Conservation (phyloP, 257 asterid species). For the Verbena officinalis region DNA sequence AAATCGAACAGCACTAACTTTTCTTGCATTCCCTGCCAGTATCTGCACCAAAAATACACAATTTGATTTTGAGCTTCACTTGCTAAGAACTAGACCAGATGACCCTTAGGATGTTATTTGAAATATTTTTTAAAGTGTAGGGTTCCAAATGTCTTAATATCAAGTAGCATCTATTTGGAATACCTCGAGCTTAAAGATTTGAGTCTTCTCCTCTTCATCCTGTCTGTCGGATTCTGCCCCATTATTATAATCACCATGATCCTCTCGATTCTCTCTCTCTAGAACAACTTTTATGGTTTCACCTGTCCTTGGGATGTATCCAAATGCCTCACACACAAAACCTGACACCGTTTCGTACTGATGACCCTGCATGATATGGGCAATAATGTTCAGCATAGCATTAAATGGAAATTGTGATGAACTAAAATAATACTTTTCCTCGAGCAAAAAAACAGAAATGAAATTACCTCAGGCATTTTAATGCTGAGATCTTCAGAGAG, state of each 20-base stretch:
- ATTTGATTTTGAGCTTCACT: neutral
- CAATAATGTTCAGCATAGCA: constrained; percentile 24
- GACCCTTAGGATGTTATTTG: neutral
- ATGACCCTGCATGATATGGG: constrained; percentile 68
- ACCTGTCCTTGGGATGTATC: constrained; percentile 96
- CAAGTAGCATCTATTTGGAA: neutral
- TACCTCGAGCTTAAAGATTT: constrained; percentile 92
- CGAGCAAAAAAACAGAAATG: constrained; percentile 7
- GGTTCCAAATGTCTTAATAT: neutral
- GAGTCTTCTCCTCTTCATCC: constrained; percentile 66
- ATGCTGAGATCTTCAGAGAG: constrained; percentile 95
- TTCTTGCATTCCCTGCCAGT: constrained; percentile 95
- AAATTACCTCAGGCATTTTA: constrained; percentile 91
- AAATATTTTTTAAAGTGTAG: too few relatives aligned
- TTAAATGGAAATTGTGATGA: neutral
- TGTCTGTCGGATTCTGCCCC: constrained; percentile 60
- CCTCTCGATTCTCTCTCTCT: constrained; percentile 74
- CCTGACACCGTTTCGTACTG: constrained; percentile 98
- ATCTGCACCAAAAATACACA: constrained; percentile 54
- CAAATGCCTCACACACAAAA: constrained; percentile 96
- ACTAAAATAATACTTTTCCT: constrained; percentile 1
- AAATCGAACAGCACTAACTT: constrained; percentile 91
- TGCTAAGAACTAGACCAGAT: neutral
- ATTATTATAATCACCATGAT: constrained; percentile 57
- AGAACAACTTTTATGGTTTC: constrained; percentile 85